Base-by-base conservation (phyloP, 1,284 basidiomycete genomes). In the Cutaneotrichosporon sp. region DNA sequence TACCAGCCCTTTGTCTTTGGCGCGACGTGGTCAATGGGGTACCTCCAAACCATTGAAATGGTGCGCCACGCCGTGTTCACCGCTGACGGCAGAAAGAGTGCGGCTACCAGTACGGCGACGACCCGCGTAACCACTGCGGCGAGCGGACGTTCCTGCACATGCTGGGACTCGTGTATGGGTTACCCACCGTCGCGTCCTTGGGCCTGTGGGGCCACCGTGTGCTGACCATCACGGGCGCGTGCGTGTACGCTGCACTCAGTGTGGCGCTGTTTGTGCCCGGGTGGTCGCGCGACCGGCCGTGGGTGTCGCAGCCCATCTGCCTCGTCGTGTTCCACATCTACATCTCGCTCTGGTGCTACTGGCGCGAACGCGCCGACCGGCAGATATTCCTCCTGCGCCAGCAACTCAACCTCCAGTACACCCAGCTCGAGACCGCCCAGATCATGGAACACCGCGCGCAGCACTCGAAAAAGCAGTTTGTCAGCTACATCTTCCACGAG, bases 381-480 rank as follows among this genome's bases (percentile, higher is more conserved):
- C 77, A 82, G 43, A 75, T 84, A 55, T 85, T 83, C 64, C 78
- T 78, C 7, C 75, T 86, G 22, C 79, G 84, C 14, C 81, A 83
- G 52, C 83, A 86, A 66, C 82, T 93, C 61, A 90, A 90, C 72
- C 78, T 83, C 7, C 87, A 89, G 46, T 70, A 67, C 49, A 77
- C 82, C 62, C 86, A 85, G 26, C 88, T 87, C 8, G 87, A 90
- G 70, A 85, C 85, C 55, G 89, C 89, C 5, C 88, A 90, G 70
- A 80, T 88, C 49, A 88, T 88, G 68, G 89, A 92, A 68, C 80
- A 85, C 47, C 83, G 83, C 59, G 85, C 88, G 8, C 80, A 84
- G 2, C 87, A 90, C 60, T 87, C 84, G 2, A 77, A 90, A 69
- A 80, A 87, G 46, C 82, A 88, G 13, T 80, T 91, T 41, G 90